Percentiles rank a stretch among this genome's conserved stretches.
Evolutionary conservation across 1,139 yeast species (phyloP).

Genomic region (Arxiozyma heterogenica): DNA sequence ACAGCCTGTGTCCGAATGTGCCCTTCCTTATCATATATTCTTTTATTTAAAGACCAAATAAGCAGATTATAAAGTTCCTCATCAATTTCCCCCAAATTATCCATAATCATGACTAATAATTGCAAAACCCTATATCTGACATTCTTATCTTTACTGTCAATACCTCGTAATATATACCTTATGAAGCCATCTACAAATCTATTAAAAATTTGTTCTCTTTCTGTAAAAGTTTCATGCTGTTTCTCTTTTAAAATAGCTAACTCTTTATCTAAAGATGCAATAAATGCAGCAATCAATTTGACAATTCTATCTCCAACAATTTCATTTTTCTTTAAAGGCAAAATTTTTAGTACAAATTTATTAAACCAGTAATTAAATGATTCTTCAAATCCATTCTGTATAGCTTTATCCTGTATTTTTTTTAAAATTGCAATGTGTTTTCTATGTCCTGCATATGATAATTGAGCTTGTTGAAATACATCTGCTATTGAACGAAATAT

Average conservation of each 20-base stretch:
- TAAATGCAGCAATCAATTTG: conserved; percentile 62
- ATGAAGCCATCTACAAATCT: conserved; percentile 54
- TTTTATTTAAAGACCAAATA: conserved; percentile 48
- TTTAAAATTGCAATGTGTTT: conserved; percentile 59
- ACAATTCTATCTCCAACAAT: conserved; percentile 68
- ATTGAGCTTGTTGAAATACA: conserved; percentile 76
- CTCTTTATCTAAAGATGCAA: conserved; percentile 32
- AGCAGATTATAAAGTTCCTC: conserved; percentile 60
- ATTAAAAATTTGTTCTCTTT: conserved; percentile 37
- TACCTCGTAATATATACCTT: conserved; percentile 61
- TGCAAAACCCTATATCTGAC: conserved; percentile 81
- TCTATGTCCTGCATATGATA: conserved; percentile 63
- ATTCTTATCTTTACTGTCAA: conserved; percentile 63
- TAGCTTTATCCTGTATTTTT: conserved; percentile 50
- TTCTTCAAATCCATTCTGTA: conserved; percentile 43
- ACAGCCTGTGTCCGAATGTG: conserved; percentile 75
- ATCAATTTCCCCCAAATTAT: conserved; percentile 67
- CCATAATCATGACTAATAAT: conserved; percentile 62
- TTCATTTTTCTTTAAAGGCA: conserved; percentile 64
- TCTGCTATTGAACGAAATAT: conserved; percentile 46
- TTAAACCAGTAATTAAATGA: conserved; percentile 54
- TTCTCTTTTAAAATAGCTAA: conserved; percentile 33
- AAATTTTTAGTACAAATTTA: conserved; percentile 51
- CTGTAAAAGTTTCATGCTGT: conserved; percentile 24
- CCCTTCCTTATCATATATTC: conserved; percentile 74